These are phyloP conservation scores for Jaenimonas drosophilae DNA, from an alignment of 208 protist species.

Conservation along the genomic window DNA sequence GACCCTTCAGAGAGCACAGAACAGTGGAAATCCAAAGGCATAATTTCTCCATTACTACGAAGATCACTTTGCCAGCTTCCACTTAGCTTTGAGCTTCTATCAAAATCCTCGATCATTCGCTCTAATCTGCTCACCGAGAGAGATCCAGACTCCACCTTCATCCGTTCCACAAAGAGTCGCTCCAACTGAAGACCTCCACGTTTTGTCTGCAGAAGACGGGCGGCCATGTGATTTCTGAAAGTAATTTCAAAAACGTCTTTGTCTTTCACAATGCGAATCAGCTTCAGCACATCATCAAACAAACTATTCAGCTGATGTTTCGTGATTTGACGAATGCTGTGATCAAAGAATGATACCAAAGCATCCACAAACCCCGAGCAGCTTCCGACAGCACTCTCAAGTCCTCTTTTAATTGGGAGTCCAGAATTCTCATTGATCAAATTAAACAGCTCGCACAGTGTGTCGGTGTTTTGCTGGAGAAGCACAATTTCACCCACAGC, in stretches of 20 bases:
- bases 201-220: slow-evolving; percentile 43
- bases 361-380: no score
- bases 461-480: no score
- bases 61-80: background rate
- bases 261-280: slow-evolving; percentile 47
- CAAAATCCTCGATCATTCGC: slow-evolving; percentile 58
- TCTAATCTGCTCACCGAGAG: slow-evolving; percentile 47
- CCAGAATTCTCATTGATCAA: no score
- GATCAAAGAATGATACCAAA: no score
- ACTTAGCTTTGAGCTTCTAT: slow-evolving; percentile 7
- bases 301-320: background rate
- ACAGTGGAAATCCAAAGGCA: slow-evolving; percentile 48
- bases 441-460: no score
- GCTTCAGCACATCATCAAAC: slow-evolving; percentile 11
- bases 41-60: slow-evolving; percentile 4
- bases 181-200: slow-evolving; percentile 29
- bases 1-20: slow-evolving; percentile 51
- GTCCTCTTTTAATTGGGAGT: no score
- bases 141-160: slow-evolving; percentile 35
- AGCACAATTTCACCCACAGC: no score
- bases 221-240: slow-evolving; percentile 39
- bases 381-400: no score
- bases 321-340: no score
- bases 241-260: slow-evolving; percentile 56
- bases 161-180: slow-evolving; percentile 28